Conservation (phyloP, 1,139 yeast genomes). For the Ogataea hybrid region DNA sequence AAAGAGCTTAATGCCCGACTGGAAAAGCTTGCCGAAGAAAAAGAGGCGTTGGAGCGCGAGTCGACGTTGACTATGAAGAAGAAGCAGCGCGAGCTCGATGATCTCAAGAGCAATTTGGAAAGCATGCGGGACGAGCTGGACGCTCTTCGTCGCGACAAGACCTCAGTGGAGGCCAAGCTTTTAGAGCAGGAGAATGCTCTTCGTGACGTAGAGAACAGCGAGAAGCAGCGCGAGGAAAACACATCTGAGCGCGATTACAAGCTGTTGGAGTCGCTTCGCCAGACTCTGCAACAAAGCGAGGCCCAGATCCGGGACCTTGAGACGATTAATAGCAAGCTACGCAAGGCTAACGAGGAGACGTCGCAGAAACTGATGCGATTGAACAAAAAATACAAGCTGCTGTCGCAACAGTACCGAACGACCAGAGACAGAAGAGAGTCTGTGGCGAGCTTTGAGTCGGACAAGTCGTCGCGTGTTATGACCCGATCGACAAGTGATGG, state of each 20-base stretch:
- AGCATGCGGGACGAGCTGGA: constrained; percentile 31
- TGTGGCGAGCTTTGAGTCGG: constrained; percentile 21
- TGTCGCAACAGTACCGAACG: constrained; percentile 56
- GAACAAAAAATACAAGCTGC: constrained; percentile 60
- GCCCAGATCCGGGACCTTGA: constrained; percentile 55
- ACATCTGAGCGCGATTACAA: constrained; percentile 26
- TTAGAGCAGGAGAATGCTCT: constrained; percentile 6
- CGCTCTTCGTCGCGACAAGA: constrained; percentile 30
- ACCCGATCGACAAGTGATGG: constrained; percentile 23
- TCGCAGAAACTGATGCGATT: constrained; percentile 63
- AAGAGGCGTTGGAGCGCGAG: constrained; percentile 55
- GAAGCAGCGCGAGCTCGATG: constrained; percentile 52
- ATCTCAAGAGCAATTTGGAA: constrained; percentile 44
- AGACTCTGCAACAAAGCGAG: constrained; percentile 50
- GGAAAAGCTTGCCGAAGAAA: constrained; percentile 51
- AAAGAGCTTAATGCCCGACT: constrained; percentile 45
- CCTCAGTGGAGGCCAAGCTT: constrained; percentile 26
- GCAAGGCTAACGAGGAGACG: constrained; percentile 66
- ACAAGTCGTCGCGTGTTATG: constrained; percentile 24
- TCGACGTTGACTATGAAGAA: constrained; percentile 46
- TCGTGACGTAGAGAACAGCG: neutral
- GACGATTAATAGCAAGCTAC: constrained; percentile 53
- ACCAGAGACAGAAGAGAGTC: constrained; percentile 31
- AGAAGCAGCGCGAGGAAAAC: constrained; percentile 14
- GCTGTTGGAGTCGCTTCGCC: constrained; percentile 48